These are phyloP conservation scores for Suillus luteus DNA, from an alignment of 768 basidiomycete genomes.

Conservation along the genomic window DNA sequence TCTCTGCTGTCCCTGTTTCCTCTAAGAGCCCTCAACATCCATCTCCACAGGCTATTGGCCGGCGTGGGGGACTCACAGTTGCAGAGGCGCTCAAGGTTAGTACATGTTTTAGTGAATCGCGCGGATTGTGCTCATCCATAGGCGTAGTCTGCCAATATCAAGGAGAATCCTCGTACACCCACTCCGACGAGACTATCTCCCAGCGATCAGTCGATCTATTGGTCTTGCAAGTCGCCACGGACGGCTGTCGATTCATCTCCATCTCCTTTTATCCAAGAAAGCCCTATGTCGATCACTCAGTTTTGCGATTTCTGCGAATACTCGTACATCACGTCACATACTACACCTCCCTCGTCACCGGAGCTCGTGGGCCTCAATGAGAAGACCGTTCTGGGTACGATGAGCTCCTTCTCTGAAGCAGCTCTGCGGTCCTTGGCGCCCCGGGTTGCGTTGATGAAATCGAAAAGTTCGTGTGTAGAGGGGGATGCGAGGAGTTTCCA, in stretches of 20 bases:
- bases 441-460: neutral
- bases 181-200: conserved; percentile 3
- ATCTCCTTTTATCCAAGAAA: conserved; percentile 10
- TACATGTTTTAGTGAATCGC: too few relatives aligned
- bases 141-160: neutral
- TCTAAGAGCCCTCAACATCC: conserved; percentile 10
- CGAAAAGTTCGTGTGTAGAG: neutral
- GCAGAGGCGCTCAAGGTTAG: conserved; percentile 16
- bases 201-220: conserved; percentile 11
- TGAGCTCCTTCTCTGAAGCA: neutral
- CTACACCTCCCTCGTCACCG: conserved; percentile 33
- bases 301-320: conserved; percentile 32
- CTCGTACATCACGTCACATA: conserved; percentile 34
- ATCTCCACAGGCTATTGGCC: conserved; percentile 23
- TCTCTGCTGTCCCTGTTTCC: neutral
- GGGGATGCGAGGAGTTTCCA: conserved; percentile 1
- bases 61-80: conserved; percentile 22
- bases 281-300: conserved; percentile 13
- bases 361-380: conserved; percentile 15
- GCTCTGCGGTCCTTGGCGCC: conserved; percentile 2
- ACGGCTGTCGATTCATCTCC: conserved; percentile 4
- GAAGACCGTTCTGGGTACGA: conserved; percentile 6
- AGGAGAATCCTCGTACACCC: neutral
- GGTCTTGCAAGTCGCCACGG: conserved; percentile 17
- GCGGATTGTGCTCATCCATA: neutral